These are phyloP conservation scores for Saccharomyces mikatae DNA, from an alignment of 805 yeast genomes.

Conservation along the genomic window DNA sequence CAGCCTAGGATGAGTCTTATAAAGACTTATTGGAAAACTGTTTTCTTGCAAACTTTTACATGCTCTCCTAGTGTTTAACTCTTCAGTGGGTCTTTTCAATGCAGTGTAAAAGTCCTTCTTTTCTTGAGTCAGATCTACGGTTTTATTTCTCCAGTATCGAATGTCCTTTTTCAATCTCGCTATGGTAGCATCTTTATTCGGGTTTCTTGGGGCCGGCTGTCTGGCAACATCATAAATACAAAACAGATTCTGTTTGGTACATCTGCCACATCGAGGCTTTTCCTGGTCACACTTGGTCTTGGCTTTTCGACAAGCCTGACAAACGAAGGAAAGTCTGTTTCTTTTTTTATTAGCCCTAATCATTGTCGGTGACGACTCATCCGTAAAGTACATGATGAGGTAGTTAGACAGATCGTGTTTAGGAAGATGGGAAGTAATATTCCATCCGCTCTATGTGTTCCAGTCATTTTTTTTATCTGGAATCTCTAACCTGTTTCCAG, in stretches of 20 bases:
- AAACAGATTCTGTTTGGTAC: slow-evolving; percentile 19
- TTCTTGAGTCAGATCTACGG: slow-evolving; percentile 9
- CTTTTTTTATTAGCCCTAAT: slow-evolving; percentile 12
- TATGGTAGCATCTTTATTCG: slow-evolving; percentile 27
- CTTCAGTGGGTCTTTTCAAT: background rate
- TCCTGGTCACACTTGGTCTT: slow-evolving; percentile 30
- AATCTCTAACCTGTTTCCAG: slow-evolving; percentile 3
- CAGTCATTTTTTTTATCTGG: background rate
- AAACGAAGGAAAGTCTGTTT: slow-evolving; percentile 29
- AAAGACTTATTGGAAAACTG: slow-evolving; percentile 9
- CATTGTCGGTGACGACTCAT: background rate
- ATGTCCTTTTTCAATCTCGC: slow-evolving; percentile 25
- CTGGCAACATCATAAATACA: slow-evolving; percentile 29
- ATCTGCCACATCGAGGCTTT: slow-evolving; percentile 27
- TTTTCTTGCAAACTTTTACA: background rate
- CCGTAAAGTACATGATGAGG: background rate
- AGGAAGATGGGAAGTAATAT: background rate
- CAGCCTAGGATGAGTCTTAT: slow-evolving; percentile 13
- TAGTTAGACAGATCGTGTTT: background rate
- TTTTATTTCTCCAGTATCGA: slow-evolving; percentile 27
- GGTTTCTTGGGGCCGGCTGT: slow-evolving; percentile 27
- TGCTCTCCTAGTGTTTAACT: background rate
- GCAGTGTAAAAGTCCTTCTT: background rate
- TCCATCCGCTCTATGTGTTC: background rate
- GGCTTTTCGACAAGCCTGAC: slow-evolving; percentile 28